Base-by-base conservation (phyloP, 768 basidiomycete genomes). In the Psilocybe cubensis region DNA sequence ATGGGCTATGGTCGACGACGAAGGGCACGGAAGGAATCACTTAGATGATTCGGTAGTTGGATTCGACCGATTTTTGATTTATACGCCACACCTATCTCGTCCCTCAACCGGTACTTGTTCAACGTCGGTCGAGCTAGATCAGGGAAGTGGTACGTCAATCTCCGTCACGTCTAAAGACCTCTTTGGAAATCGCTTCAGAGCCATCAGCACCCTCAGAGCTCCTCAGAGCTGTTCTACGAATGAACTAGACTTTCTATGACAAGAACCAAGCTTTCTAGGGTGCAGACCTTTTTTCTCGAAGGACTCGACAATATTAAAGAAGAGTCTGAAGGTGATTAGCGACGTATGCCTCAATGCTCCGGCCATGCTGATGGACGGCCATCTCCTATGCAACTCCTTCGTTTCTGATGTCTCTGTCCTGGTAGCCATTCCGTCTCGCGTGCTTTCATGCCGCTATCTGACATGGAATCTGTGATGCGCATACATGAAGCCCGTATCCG, bases 401-500 rank as follows among this genome's bases (percentile, higher is more conserved):
- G n/a, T 28, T 49, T 33, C 27, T 43, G 41, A 40, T n/a, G 6
- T 31, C 45, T 42, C 49, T 50, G 33, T 18, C 41, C 35, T 35
- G 20, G n/a, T 48, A 28, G 42, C 42, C 23, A 23, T 28, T 31
- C 27, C 46, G 18, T 12, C 25, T 33, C 17, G 8, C 14, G 35
- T 38, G 35, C 31, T 33, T 38, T 17, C 35, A 11, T n/a, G 40
- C 40, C 31, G 17, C 24, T 27, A 28, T 28, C 23, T 12, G 54
- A 33, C 45, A 45, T 24, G 12, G 50, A 50, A 27, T n/a, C 42
- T 57, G 29, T 24, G 28, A 45, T 21, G 28, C n/a, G n/a, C 33
- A 44, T 42, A 24, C 24, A 48, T 21, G 52, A 58, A 48, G 57
- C 44, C 52, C 51, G 38, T 46, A 52, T 41, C 29, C 44, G 51